These are phyloP conservation scores for Thielaviopsis musarum DNA, from an alignment of 2,329 filamentous ascomycete species.

Conservation along the genomic window DNA sequence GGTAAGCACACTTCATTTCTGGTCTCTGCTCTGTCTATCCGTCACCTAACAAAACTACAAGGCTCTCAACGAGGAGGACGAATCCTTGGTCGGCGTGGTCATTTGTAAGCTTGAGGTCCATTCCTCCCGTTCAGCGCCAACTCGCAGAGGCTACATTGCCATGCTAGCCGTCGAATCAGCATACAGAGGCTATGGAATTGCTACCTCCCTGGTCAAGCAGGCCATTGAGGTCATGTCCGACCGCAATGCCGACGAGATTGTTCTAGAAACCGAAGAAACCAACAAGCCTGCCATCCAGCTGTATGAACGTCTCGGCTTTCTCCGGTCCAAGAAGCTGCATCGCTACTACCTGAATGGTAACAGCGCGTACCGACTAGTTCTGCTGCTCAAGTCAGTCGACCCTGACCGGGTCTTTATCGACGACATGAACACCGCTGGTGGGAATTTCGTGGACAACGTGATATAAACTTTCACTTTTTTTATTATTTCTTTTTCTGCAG, in stretches of 20 bases:
- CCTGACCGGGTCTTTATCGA: neutral
- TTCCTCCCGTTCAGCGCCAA: slow-evolving; percentile 57
- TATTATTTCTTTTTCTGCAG: neutral
- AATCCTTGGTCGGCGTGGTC: slow-evolving; percentile 68
- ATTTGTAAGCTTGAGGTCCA: slow-evolving; percentile 91
- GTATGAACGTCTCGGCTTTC: slow-evolving; percentile 83
- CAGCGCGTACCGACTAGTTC: slow-evolving; percentile 74
- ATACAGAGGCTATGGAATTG: slow-evolving; percentile 72
- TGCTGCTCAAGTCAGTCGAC: slow-evolving; percentile 50
- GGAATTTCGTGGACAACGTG: neutral
- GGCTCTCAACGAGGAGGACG: slow-evolving; percentile 42
- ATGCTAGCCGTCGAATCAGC: slow-evolving; percentile 85
- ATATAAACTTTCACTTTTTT: neutral
- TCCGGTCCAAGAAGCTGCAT: slow-evolving; percentile 82
- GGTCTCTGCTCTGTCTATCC: slow-evolving; percentile 3
- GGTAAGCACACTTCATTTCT: slow-evolving; percentile 32
- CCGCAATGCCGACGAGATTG: slow-evolving; percentile 77
- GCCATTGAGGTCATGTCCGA: slow-evolving; percentile 83
- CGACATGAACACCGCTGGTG: neutral
- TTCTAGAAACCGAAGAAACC: slow-evolving; percentile 87
- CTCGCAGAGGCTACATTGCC: slow-evolving; percentile 82
- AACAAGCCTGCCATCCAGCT: slow-evolving; percentile 81
- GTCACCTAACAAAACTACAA: slow-evolving; percentile 17
- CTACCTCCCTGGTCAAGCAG: slow-evolving; percentile 70
- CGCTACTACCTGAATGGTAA: slow-evolving; percentile 95